These are phyloP conservation scores for Gracilariopsis chorda DNA, from an alignment of 23 red algal genomes.

Conservation along the genomic window DNA sequence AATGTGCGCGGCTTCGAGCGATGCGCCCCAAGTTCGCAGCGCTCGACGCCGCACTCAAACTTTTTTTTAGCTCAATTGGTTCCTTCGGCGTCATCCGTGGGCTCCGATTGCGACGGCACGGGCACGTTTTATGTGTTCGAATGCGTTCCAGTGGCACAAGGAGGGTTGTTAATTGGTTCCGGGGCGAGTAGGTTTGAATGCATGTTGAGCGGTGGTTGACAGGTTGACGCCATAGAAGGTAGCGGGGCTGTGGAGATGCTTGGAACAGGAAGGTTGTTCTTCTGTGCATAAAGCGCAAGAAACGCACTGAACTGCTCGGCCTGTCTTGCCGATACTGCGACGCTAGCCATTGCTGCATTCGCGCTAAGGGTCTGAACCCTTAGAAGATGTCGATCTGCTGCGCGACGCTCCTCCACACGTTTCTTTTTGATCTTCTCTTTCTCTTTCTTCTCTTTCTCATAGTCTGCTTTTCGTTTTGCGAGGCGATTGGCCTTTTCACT, in stretches of 20 bases:
- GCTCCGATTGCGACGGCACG: too few species aligned
- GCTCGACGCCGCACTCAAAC: too few species aligned
- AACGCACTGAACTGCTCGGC: constrained; percentile 11
- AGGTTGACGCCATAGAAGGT: background rate
- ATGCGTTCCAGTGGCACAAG: too few species aligned
- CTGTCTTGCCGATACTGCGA: background rate
- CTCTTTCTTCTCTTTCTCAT: background rate
- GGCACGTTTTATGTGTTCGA: too few species aligned
- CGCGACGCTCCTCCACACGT: background rate
- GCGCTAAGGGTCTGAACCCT: constrained; percentile 12
- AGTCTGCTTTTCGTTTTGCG: background rate
- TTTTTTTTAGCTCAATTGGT: too few species aligned
- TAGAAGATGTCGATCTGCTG: background rate
- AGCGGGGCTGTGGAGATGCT: background rate
- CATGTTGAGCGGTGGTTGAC: too few species aligned
- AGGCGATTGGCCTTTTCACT: background rate
- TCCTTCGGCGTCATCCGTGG: too few species aligned
- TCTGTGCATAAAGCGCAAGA: background rate
- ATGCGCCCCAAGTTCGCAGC: too few species aligned
- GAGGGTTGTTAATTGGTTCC: too few species aligned
- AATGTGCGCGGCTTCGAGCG: too few species aligned
- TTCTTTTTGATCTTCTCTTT: background rate
- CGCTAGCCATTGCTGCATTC: constrained; percentile 7
- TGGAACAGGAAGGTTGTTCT: background rate
- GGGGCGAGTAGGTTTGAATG: too few species aligned